A percentile compares a stretch with the other conserved stretches of the same genome.
Evolutionary conservation across 129 eudicot species (phyloP).

Genomic region (Erigeron canadensis): DNA sequence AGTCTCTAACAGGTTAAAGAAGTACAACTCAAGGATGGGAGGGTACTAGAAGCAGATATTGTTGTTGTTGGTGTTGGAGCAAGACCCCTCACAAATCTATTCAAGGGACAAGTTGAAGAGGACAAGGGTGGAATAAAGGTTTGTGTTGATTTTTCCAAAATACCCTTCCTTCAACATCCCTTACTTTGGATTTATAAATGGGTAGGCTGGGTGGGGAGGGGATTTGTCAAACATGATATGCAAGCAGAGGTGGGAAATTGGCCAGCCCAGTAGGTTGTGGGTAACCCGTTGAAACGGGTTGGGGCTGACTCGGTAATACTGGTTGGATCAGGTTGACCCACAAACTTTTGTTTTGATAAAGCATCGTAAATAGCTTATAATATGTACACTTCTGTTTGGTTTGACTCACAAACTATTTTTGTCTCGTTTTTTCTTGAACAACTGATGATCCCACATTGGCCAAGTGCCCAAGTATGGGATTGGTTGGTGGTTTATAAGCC

Average conservation of each 20-base stretch:
- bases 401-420: too few species aligned
- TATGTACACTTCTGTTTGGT: too few species aligned
- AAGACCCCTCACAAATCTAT: constrained; percentile 76
- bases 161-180: neutral
- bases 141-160: constrained; percentile 15
- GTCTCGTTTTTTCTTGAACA: too few species aligned
- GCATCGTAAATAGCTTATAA: too few species aligned
- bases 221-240: neutral
- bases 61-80: constrained; percentile 98
- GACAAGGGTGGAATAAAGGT: constrained; percentile 99
- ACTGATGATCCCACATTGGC: too few species aligned
- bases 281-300: neutral
- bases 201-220: neutral
- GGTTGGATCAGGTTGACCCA: neutral
- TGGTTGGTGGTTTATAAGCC: too few species aligned
- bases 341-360: too few species aligned
- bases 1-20: constrained; percentile 71
- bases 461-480: too few species aligned
- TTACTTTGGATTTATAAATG: neutral
- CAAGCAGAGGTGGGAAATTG: neutral
- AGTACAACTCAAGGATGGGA: constrained; percentile 89
- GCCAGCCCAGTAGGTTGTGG: neutral
- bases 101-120: constrained; percentile 95
- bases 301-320: neutral
- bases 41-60: constrained; percentile 92